Conservation (phyloP, 345 rosid genomes). For the Hypericum androsaemum region DNA sequence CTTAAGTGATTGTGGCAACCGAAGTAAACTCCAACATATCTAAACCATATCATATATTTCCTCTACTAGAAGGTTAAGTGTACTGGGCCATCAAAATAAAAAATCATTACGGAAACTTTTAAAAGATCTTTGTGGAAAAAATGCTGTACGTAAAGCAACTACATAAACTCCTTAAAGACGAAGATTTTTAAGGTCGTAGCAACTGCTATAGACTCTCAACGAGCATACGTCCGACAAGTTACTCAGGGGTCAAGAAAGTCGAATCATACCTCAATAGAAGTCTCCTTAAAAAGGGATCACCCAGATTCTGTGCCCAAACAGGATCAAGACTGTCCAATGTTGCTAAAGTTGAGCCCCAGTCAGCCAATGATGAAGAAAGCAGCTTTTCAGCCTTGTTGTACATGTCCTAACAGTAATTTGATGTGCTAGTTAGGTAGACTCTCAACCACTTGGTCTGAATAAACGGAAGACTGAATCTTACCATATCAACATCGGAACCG, state of each 20-base stretch:
- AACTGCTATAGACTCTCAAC: not conserved
- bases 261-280: constrained; percentile 66
- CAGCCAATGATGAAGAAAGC: constrained; percentile 59
- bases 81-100: no score
- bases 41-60: no score
- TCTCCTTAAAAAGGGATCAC: constrained; percentile 81
- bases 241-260: not conserved
- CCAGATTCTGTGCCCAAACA: constrained; percentile 81
- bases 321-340: constrained; percentile 60
- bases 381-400: constrained; percentile 57
- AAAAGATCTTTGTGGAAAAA: no score
- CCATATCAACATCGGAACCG: constrained; percentile 71
- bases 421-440: constrained; percentile 10
- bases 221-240: not conserved
- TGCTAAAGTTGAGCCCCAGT: constrained; percentile 71
- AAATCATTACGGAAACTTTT: no score
- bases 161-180: no score
- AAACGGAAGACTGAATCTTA: constrained; percentile 15
- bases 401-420: constrained; percentile 36
- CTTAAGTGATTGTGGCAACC: no score
- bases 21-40: no score
- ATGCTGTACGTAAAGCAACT: no score
- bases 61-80: no score
- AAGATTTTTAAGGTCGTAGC: no score
- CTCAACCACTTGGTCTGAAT: constrained; percentile 9